Percentiles rank a stretch among this genome's conserved stretches.
Conservation (phyloP, 305 asterid genomes). For the Fraxinus sp. region DNA sequence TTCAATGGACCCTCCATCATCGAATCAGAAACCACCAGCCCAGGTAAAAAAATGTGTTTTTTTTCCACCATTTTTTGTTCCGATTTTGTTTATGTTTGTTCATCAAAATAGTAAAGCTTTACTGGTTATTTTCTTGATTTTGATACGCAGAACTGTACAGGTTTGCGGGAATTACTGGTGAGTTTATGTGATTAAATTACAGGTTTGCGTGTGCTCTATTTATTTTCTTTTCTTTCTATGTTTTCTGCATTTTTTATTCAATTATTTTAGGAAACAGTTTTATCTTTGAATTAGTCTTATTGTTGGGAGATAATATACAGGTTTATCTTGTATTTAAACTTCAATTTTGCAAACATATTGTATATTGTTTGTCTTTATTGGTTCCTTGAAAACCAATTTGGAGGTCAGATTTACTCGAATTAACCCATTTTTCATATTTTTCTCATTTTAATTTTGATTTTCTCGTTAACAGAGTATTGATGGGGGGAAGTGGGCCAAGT, state of each 20-base stretch:
- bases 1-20: background rate
- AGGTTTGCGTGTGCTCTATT: background rate
- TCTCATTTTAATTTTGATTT: background rate
- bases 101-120: background rate
- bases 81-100: background rate
- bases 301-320: background rate
- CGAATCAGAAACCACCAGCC: background rate
- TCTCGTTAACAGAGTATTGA: background rate
- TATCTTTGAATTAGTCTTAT: background rate
- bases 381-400: background rate
- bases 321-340: background rate
- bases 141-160: conserved; percentile 57
- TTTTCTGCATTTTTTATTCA: background rate
- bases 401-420: background rate
- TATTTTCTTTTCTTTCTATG: background rate
- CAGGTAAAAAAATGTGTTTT: background rate
- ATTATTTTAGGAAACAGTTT: background rate
- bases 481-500: background rate
- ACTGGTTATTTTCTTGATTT: conserved; percentile 21
- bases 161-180: conserved; percentile 77
- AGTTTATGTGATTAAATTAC: conserved; percentile 25
- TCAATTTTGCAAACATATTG: background rate
- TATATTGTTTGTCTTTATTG: background rate
- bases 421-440: background rate
- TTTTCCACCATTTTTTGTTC: background rate